Percentiles rank a stretch among this genome's conserved stretches.
Evolutionary conservation across 495 filamentous ascomycete genomes (phyloP).

Genomic region (Aspergillus kassunensis): DNA sequence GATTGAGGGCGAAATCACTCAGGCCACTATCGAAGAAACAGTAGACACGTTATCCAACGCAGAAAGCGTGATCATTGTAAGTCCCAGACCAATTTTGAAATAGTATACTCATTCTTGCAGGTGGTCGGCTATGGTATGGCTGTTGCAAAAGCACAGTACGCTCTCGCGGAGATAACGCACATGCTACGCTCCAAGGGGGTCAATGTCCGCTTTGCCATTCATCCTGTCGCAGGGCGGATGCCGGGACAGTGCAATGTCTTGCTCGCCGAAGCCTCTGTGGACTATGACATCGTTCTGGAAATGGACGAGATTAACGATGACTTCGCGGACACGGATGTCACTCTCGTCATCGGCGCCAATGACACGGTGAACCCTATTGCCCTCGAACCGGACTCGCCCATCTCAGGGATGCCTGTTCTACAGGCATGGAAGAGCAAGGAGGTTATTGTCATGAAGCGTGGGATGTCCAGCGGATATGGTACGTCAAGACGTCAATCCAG

Average conservation of each 20-base stretch:
- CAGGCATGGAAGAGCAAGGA: conserved; percentile 90
- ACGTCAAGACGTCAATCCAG: not conserved
- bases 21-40: conserved; percentile 70
- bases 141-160: conserved; percentile 82
- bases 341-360: conserved; percentile 80
- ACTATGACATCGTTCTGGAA: conserved; percentile 80
- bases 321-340: conserved; percentile 76
- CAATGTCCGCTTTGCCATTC: conserved; percentile 81
- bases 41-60: conserved; percentile 65
- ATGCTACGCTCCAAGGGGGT: conserved; percentile 65
- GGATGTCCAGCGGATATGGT: conserved; percentile 79
- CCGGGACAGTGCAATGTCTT: conserved; percentile 84
- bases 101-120: conserved; percentile 14
- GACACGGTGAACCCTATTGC: conserved; percentile 85
- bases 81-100: not conserved
- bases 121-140: conserved; percentile 84
- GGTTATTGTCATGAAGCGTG: conserved; percentile 80
- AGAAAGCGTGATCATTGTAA: conserved; percentile 70
- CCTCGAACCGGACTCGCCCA: conserved; percentile 69
- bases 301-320: conserved; percentile 93
- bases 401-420: conserved; percentile 81
- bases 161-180: conserved; percentile 71
- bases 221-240: conserved; percentile 80
- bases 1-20: conserved; percentile 68
- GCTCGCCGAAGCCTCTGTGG: conserved; percentile 74